Evolutionary conservation across 345 rosid genomes (phyloP).

Genomic region (Salix koriyanagi): DNA sequence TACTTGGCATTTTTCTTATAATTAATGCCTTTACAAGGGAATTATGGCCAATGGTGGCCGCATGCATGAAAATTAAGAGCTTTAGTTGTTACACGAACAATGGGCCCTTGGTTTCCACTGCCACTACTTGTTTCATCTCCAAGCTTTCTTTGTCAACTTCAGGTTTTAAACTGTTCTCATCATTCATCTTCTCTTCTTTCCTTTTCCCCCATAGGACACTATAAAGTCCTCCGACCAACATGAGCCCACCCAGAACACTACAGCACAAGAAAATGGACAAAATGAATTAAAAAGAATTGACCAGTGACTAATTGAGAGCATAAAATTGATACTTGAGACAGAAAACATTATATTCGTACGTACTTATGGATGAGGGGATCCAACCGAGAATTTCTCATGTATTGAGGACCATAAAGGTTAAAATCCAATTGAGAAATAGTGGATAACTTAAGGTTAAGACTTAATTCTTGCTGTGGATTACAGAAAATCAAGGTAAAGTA

Average conservation of each 20-base stretch:
- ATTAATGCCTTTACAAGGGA: background rate
- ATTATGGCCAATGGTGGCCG: background rate
- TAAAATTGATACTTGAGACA: too few species aligned
- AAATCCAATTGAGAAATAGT: background rate
- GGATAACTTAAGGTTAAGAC: background rate
- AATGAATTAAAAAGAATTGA: background rate
- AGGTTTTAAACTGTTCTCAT: constrained; percentile 15
- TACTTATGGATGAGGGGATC: background rate
- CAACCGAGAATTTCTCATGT: background rate
- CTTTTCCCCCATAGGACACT: constrained; percentile 84
- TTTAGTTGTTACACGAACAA: background rate
- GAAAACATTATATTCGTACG: background rate
- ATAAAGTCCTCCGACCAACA: constrained; percentile 74
- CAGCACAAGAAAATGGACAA: constrained; percentile 7
- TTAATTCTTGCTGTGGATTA: background rate
- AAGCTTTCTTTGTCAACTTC: constrained; percentile 32
- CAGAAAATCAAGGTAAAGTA: constrained; percentile 4
- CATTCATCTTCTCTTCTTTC: constrained; percentile 40
- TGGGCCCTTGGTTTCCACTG: constrained; percentile 16
- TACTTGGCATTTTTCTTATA: background rate
- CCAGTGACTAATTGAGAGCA: background rate
- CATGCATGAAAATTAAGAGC: background rate
- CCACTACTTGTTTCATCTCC: constrained; percentile 36
- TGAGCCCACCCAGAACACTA: constrained; percentile 65
- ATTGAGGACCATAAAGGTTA: background rate